Evolutionary conservation across 345 rosid species (phyloP), one percentile per base, ranked within the genome.

Genomic region (Lumnitzera racemosa): DNA sequence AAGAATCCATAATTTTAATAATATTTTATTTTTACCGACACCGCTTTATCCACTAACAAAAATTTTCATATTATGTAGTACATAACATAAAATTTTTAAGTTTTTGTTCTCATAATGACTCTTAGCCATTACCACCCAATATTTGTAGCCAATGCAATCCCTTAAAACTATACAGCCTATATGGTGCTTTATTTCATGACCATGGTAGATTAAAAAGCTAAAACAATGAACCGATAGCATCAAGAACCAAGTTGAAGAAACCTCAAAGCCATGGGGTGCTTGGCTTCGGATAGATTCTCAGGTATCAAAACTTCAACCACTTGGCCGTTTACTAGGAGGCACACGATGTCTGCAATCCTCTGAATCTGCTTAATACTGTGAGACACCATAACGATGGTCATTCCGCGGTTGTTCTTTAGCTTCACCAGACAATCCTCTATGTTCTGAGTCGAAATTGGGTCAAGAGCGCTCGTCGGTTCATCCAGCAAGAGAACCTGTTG

Each of bases 301-400:
- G 98, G 98, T n/a, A 81, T 66, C 8, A 89, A 56, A 46, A 89
- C 84, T 61, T 92, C 96, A 43, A 87, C 98, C 61, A 87, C 73
- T 59, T 82, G 84, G 5, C 96, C 96, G 47, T 80, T 70, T 12
- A 87, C 96, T 23, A 92, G 81, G 60, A 89, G 89, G 55, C 83
- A 87, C 67, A 83, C 98, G 0, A 87, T 43, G 64, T 92, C 96
- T 0, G 96, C 96, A 60, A 87, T 69, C 78, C 89, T 75, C 72
- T 89, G 94, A 27, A 89, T 89, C 72, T 92, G 98, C 64, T 89
- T 89, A 65, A 92, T 83, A 72, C 98, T 87, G 58, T 87, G 98
- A 51, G 96, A 84, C 4, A 89, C 96, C 67, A 87, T 83, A 47
- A 87, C 76, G 8, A 72, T 69, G 2, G 96, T 85, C 74, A 89